Evolutionary conservation across 768 basidiomycete species (phyloP).

Genomic region (Collybia sp.): DNA sequence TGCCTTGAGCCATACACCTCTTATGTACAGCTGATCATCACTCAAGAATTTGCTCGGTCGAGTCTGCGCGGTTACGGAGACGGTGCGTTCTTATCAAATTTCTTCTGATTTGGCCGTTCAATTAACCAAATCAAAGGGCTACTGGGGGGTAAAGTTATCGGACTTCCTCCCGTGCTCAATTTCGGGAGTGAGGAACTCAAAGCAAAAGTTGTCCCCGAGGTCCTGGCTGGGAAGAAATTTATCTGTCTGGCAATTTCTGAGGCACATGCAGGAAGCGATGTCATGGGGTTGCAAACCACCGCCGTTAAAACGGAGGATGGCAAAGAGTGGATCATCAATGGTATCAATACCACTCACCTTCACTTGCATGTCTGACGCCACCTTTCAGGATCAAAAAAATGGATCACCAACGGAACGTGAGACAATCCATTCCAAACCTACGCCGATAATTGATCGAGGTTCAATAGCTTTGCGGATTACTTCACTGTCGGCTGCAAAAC

Average conservation of each 20-base stretch:
- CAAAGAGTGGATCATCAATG: constrained; percentile 81
- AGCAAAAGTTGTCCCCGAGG: constrained; percentile 57
- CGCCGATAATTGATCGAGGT: not conserved
- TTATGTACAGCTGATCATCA: constrained; percentile 61
- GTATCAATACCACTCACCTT: constrained; percentile 15
- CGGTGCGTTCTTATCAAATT: constrained; percentile 32
- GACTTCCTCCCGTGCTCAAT: constrained; percentile 86
- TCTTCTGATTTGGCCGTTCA: constrained; percentile 10
- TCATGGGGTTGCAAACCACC: constrained; percentile 71
- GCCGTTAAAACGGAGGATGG: constrained; percentile 81
- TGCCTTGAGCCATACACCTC: constrained; percentile 4
- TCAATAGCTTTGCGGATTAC: constrained; percentile 42
- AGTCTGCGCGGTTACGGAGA: constrained; percentile 81
- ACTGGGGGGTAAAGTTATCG: constrained; percentile 77
- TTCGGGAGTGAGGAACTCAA: constrained; percentile 68
- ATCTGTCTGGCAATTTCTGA: constrained; percentile 88
- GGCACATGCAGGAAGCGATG: constrained; percentile 85
- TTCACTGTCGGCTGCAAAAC: constrained; percentile 77
- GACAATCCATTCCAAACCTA: constrained; percentile 22
- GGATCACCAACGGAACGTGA: constrained; percentile 76
- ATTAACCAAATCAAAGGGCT: constrained; percentile 35
- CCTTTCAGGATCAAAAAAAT: constrained; percentile 63
- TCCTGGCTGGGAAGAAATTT: constrained; percentile 74
- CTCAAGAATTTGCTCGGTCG: constrained; percentile 74
- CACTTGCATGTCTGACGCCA: not conserved